Evolutionary conservation across 352 stramenopile species (phyloP).

Genomic region (Phytophthora kernoviae): DNA sequence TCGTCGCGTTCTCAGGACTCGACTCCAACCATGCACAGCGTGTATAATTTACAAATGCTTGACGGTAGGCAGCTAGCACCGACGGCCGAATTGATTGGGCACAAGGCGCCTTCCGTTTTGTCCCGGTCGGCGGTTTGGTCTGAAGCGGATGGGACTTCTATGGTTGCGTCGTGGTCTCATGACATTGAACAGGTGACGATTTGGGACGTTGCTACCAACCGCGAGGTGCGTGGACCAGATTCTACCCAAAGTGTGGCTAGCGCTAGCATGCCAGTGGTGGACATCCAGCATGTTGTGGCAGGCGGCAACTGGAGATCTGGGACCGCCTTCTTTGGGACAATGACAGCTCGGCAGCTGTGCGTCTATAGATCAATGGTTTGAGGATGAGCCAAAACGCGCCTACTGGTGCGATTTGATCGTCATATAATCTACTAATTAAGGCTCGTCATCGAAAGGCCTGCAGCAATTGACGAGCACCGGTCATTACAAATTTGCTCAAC

Average conservation of each 20-base stretch:
- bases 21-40: constrained; percentile 40
- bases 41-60: constrained; percentile 42
- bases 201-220: constrained; percentile 28
- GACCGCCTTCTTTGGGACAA: constrained; percentile 38
- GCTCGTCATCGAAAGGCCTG: no score
- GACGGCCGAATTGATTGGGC: constrained; percentile 33
- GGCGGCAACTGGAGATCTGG: constrained; percentile 30
- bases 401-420: no score
- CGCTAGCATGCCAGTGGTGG: constrained; percentile 23
- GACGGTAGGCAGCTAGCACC: constrained; percentile 13
- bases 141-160: constrained; percentile 27
- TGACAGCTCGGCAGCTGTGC: constrained; percentile 36
- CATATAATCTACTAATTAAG: no score
- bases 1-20: constrained; percentile 41
- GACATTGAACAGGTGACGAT: constrained; percentile 30
- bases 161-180: constrained; percentile 38
- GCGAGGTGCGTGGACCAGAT: constrained; percentile 16
- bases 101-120: constrained; percentile 48
- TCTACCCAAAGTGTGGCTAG: constrained; percentile 11
- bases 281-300: constrained; percentile 43
- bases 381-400: no score
- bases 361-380: constrained; percentile 22
- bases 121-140: constrained; percentile 56
- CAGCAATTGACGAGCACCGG: no score
- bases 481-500: no score